Evolutionary conservation across 371 early-diverging fungal species (phyloP).

Genomic region (Mucor saturninus): DNA sequence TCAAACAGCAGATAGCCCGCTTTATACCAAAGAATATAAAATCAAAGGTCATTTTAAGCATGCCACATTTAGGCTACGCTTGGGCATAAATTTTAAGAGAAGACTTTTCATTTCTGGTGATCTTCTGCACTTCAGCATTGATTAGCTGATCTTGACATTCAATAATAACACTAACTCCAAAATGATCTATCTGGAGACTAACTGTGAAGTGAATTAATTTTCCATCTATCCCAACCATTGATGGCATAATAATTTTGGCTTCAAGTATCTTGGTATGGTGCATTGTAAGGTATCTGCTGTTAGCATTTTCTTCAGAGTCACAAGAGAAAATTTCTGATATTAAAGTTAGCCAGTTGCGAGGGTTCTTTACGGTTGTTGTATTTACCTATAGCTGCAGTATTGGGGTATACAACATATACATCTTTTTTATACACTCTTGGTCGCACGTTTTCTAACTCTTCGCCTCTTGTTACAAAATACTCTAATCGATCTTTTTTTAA

Average conservation of each 20-base stretch:
- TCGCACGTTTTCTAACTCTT: too few relatives aligned
- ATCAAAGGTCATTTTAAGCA: too few relatives aligned
- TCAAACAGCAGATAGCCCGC: too few relatives aligned
- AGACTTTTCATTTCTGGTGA: too few relatives aligned
- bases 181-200: background rate
- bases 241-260: background rate
- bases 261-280: background rate
- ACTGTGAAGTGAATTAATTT: background rate
- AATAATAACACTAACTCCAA: background rate
- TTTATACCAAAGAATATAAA: too few relatives aligned
- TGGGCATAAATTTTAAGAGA: too few relatives aligned
- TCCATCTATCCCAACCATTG: background rate
- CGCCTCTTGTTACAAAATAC: too few relatives aligned
- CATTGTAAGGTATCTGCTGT: background rate
- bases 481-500: background rate
- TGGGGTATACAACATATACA: too few relatives aligned
- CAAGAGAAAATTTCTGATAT: constrained; percentile 3
- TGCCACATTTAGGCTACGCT: too few relatives aligned
- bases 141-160: background rate
- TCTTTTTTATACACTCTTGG: too few relatives aligned
- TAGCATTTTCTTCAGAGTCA: background rate
- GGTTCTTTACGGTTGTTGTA: too few relatives aligned
- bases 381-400: too few relatives aligned
- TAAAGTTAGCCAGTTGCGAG: background rate
- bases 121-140: background rate